phyloP scores from a whole-genome alignment of 2,329 filamentous ascomycete species.

The Venturia nashicola region DNA sequence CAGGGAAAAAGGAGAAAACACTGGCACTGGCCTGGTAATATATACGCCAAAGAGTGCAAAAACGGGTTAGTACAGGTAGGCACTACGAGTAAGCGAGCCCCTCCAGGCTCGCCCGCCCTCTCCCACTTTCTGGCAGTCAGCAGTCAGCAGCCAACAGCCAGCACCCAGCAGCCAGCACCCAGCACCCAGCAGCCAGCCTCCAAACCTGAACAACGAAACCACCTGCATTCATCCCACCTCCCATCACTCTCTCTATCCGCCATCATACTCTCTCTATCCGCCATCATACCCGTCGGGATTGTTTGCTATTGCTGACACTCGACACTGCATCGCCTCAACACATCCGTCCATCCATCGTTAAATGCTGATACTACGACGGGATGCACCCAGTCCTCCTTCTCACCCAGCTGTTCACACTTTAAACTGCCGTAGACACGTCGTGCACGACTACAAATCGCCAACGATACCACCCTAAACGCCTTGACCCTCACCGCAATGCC shows the following conservation, averaged over 20 bases:
- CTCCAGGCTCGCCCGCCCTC: neutral
- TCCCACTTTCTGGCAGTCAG: neutral
- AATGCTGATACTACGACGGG: neutral
- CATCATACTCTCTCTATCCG: neutral
- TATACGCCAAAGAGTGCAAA: neutral
- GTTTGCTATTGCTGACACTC: neutral
- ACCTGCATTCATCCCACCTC: neutral
- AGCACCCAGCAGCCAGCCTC: too few relatives aligned
- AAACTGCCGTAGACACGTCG: neutral
- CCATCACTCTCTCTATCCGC: neutral
- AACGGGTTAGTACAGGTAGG: too few relatives aligned
- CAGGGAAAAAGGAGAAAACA: neutral
- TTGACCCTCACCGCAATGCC: neutral
- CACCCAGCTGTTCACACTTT: conserved; percentile 1
- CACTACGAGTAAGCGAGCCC: neutral
- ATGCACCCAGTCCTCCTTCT: neutral
- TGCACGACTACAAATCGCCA: neutral
- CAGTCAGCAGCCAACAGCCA: too few relatives aligned
- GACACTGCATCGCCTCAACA: neutral
- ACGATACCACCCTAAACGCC: neutral
- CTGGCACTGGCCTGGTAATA: neutral
- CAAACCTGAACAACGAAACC: neutral
- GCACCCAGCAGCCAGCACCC: too few relatives aligned
- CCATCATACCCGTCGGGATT: neutral
- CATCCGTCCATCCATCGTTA: neutral